Evolutionary conservation across 495 filamentous ascomycete species (phyloP).

Genomic region (Cudoniella acicularis): DNA sequence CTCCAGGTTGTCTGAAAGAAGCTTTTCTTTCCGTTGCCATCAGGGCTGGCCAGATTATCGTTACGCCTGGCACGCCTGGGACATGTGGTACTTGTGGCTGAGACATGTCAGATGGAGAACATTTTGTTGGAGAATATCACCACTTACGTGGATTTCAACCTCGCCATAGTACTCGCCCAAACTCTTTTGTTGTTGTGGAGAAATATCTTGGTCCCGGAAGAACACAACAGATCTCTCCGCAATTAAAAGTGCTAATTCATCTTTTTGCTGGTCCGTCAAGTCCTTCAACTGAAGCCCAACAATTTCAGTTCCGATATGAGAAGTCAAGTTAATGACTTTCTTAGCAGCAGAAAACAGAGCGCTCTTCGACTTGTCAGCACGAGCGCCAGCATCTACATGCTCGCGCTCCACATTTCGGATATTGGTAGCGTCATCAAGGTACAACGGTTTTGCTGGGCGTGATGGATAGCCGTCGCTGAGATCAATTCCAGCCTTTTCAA

Average conservation of each 20-base stretch:
- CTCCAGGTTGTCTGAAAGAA: slow-evolving; percentile 61
- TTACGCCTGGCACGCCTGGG: slow-evolving; percentile 59
- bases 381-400: slow-evolving; percentile 57
- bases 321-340: slow-evolving; percentile 61
- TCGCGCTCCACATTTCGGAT: slow-evolving; percentile 55
- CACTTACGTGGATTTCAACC: slow-evolving; percentile 62
- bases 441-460: slow-evolving; percentile 59
- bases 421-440: slow-evolving; percentile 61
- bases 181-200: slow-evolving; percentile 63
- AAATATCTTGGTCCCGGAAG: slow-evolving; percentile 68
- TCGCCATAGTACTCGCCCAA: slow-evolving; percentile 65
- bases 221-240: slow-evolving; percentile 74
- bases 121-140: background rate
- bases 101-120: slow-evolving; percentile 6
- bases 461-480: slow-evolving; percentile 65
- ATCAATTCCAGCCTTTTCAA: slow-evolving; percentile 62
- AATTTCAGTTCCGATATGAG: slow-evolving; percentile 69
- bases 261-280: slow-evolving; percentile 60
- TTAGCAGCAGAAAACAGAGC: slow-evolving; percentile 60
- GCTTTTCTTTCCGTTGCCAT: slow-evolving; percentile 50
- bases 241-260: slow-evolving; percentile 68
- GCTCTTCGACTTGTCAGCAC: slow-evolving; percentile 65
- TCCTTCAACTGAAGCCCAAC: slow-evolving; percentile 67
- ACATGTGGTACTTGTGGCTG: slow-evolving; percentile 69
- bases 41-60: slow-evolving; percentile 66